Conservation (phyloP, 345 rosid genomes). For the Salix caprea region DNA sequence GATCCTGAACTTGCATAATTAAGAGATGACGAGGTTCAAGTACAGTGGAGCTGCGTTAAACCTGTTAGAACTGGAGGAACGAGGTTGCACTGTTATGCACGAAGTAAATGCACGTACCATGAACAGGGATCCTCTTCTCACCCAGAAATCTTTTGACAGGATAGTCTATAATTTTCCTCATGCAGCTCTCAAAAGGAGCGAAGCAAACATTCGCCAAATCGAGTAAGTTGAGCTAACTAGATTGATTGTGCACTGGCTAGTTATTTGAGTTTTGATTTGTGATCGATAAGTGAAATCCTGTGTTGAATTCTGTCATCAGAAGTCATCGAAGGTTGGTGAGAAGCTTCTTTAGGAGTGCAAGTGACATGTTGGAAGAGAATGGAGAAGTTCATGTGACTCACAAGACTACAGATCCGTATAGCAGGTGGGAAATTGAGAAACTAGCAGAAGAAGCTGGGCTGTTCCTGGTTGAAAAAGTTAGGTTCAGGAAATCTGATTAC, state of each 20-base stretch:
- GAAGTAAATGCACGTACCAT: constrained; percentile 28
- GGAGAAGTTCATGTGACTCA: constrained; percentile 54
- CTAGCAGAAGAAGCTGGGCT: constrained; percentile 23
- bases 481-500: constrained; percentile 27
- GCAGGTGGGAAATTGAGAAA: constrained; percentile 29
- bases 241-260: too few relatives aligned
- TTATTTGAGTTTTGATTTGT: too few relatives aligned
- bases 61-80: constrained; percentile 13
- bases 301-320: constrained; percentile 13
- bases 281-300: too few relatives aligned
- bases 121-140: constrained; percentile 9
- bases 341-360: constrained; percentile 22
- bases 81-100: constrained; percentile 30
- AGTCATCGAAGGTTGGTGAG: constrained; percentile 32
- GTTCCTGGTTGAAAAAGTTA: constrained; percentile 17
- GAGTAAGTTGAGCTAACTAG: not conserved
- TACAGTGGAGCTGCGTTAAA: constrained; percentile 2
- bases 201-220: constrained; percentile 22
- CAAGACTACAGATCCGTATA: constrained; percentile 38
- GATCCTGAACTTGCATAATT: too few relatives aligned
- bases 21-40: too few relatives aligned
- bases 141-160: constrained; percentile 17
- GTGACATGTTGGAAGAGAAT: not conserved
- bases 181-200: too few relatives aligned
- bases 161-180: constrained; percentile 31